Percentiles rank a stretch among this genome's conserved stretches.
phyloP scores from a whole-genome alignment of 1,284 basidiomycete species.

The Neotropicomus parvogracilis region DNA sequence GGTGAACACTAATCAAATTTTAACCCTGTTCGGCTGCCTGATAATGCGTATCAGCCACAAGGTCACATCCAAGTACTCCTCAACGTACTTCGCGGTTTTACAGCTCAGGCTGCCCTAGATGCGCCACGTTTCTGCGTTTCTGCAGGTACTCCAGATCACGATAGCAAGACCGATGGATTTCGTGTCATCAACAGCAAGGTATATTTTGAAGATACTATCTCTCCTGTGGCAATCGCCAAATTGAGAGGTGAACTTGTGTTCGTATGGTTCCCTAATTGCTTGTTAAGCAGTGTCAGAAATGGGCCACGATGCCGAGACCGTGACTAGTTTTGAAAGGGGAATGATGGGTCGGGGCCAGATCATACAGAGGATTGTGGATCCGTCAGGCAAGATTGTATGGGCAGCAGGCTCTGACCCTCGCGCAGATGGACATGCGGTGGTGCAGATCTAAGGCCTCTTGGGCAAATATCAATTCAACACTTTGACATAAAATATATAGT shows the following conservation, averaged over 20 bases:
- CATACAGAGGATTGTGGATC: slow-evolving; percentile 74
- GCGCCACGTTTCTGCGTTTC: slow-evolving; percentile 96
- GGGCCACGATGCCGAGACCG: slow-evolving; percentile 78
- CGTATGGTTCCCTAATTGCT: neutral
- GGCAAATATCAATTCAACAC: slow-evolving; percentile 8
- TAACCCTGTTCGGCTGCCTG: neutral
- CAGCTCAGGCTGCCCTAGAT: slow-evolving; percentile 82
- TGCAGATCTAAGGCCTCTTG: slow-evolving; percentile 62
- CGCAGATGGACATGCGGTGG: slow-evolving; percentile 82
- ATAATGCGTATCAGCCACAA: slow-evolving; percentile 57
- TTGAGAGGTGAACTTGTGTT: slow-evolving; percentile 50
- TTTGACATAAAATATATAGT: slow-evolving; percentile 1
- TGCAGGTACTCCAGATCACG: slow-evolving; percentile 69
- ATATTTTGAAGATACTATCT: slow-evolving; percentile 84
- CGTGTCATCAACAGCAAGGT: slow-evolving; percentile 79
- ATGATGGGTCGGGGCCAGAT: slow-evolving; percentile 93
- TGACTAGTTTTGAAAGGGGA: slow-evolving; percentile 58
- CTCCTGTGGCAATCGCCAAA: slow-evolving; percentile 54
- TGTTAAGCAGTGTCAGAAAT: slow-evolving; percentile 48
- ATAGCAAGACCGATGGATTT: slow-evolving; percentile 46
- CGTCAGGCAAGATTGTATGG: slow-evolving; percentile 72
- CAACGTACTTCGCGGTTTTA: slow-evolving; percentile 84
- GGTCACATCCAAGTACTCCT: slow-evolving; percentile 93
- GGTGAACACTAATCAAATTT: slow-evolving; percentile 36
- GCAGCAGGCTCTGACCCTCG: slow-evolving; percentile 85